Evolutionary conservation across 1,284 basidiomycete species (phyloP), one percentile per base, ranked within the genome.

Genomic region (Sparassis latifolia): DNA sequence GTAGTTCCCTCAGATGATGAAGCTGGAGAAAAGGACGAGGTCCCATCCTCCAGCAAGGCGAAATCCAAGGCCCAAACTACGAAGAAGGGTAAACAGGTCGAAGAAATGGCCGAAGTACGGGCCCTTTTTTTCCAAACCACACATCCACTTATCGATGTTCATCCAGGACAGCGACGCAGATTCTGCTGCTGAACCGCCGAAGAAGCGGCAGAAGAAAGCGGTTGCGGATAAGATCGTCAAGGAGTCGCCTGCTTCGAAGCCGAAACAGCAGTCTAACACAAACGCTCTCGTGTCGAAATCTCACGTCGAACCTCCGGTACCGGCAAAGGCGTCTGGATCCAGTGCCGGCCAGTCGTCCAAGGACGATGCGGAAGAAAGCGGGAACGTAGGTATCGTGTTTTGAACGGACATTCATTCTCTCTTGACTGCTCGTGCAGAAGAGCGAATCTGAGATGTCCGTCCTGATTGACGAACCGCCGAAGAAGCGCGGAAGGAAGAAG

Each of bases 371-470:
- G 20, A 20, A 20, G 20, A 20, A 20, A 20, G 20, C 20, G 20
- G 20, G 20, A 20, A 20, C 20, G 20, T 20, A 20, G 20, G 20
- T 20, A 20, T 20, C 20, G 20, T 20, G 20, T 20, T 20, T 20
- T 20, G 20, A 20, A 20, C 20, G 20, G 20, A 20, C 20, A 20
- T 20, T 20, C 20, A 20, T 20, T 20, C 20, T 20, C 20, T 20
- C 20, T 20, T 20, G 20, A 20, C 20, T 20, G 20, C 20, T 20
- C 20, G 20, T 50, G 3, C 30, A 71, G 66, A 69, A 78, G 65
- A 79, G 77, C 61, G 82, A 80, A 39, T 80, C 82, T 2, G 82
- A 84, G 49, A 57, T 82, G 45, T 84, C 82, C 3, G 76, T 77
- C 3, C 69, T 85, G 9, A 67, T 78, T 33, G 82, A 85, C 52